phyloP scores from a whole-genome alignment of 495 filamentous ascomycete genomes.

The Aspergillus steynii region DNA sequence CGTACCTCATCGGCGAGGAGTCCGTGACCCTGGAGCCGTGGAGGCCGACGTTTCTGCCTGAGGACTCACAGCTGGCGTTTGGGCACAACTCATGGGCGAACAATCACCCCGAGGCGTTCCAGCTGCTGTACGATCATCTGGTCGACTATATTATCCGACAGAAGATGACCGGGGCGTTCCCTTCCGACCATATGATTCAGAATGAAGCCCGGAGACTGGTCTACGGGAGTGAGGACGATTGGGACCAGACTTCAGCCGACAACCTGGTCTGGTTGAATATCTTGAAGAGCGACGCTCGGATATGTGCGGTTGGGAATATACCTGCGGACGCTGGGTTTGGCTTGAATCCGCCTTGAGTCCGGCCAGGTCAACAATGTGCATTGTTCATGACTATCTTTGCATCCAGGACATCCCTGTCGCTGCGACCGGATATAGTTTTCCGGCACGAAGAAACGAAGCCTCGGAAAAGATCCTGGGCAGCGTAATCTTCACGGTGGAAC shows the following conservation, averaged over 20 bases:
- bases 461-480: too few species aligned
- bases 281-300: not conserved
- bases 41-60: slow-evolving; percentile 18
- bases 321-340: not conserved
- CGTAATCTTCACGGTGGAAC: not conserved
- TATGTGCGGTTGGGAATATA: not conserved
- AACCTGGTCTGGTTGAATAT: slow-evolving; percentile 52
- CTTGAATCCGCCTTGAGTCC: not conserved
- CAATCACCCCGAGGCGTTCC: not conserved
- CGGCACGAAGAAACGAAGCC: too few species aligned
- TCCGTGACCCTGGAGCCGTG: slow-evolving; percentile 31
- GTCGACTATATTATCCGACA: slow-evolving; percentile 22
- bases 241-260: slow-evolving; percentile 66
- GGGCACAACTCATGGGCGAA: not conserved
- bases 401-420: not conserved
- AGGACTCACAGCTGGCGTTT: not conserved
- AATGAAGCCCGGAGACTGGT: slow-evolving; percentile 55
- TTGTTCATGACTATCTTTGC: not conserved
- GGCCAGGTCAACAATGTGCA: not conserved
- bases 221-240: slow-evolving; percentile 60
- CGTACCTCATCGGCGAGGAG: slow-evolving; percentile 41
- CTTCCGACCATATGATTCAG: slow-evolving; percentile 33
- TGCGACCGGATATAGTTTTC: too few species aligned
- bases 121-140: slow-evolving; percentile 23
- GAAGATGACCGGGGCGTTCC: slow-evolving; percentile 20